phyloP scores from a whole-genome alignment of 306 rosid genomes.

The Gleditsia sinensis region DNA sequence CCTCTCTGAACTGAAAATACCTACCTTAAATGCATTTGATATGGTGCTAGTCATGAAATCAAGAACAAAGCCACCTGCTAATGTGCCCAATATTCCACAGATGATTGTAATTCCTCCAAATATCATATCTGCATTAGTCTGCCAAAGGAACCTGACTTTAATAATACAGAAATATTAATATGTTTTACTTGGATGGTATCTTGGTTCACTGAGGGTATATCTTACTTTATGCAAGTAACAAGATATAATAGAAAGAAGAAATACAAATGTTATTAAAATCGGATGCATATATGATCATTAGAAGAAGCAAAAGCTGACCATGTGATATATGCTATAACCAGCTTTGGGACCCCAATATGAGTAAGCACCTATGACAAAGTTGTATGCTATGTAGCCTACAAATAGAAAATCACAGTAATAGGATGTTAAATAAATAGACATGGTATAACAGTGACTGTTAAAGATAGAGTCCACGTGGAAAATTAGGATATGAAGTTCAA shows the following conservation, averaged over 20 bases:
- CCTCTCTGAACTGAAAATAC: constrained; percentile 28
- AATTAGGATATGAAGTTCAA: background rate
- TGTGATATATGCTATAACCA: constrained; percentile 79
- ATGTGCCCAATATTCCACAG: constrained; percentile 82
- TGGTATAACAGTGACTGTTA: background rate
- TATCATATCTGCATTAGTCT: constrained; percentile 83
- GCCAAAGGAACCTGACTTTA: constrained; percentile 47
- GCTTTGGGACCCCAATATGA: constrained; percentile 99
- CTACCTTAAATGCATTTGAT: constrained; percentile 93
- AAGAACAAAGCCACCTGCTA: constrained; percentile 76
- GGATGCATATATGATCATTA: background rate
- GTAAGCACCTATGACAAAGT: constrained; percentile 89
- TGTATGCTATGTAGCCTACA: constrained; percentile 83
- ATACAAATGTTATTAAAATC: constrained; percentile 16
- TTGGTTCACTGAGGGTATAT: background rate
- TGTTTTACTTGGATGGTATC: constrained; percentile 23
- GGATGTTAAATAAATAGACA: constrained; percentile 14
- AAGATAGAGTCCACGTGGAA: background rate
- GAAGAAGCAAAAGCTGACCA: constrained; percentile 56
- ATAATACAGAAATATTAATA: background rate
- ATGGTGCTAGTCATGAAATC: constrained; percentile 65
- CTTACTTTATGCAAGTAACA: constrained; percentile 6
- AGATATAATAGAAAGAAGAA: background rate
- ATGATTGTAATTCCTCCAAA: constrained; percentile 88
- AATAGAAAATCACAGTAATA: constrained; percentile 29